Percentiles rank a stretch among this genome's conserved stretches.
These are phyloP conservation scores for Paraurostyla sp. DNA, from an alignment of 73 alveolate species.

Conservation along the genomic window DNA sequence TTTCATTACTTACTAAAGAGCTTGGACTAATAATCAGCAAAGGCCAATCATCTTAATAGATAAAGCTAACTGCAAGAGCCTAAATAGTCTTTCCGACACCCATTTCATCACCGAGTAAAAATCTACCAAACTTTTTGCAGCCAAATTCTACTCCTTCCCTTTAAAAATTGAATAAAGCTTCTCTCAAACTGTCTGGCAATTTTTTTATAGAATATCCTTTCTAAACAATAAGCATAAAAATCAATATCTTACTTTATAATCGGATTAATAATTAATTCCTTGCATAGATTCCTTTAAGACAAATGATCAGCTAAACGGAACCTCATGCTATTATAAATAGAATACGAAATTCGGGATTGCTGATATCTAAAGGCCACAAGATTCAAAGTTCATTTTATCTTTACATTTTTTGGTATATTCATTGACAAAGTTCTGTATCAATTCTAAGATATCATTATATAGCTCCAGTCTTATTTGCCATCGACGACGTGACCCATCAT, in stretches of 20 bases:
- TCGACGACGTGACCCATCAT: not conserved
- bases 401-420: not conserved
- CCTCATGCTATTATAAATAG: not conserved
- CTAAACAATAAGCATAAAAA: not conserved
- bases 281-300: constrained; percentile 5
- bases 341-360: constrained; percentile 36
- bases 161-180: constrained; percentile 79
- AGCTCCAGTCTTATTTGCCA: not conserved
- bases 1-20: constrained; percentile 72
- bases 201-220: constrained; percentile 55
- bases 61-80: constrained; percentile 83
- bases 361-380: not conserved
- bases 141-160: constrained; percentile 89
- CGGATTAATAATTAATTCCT: not conserved
- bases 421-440: not conserved
- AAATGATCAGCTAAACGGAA: constrained; percentile 34
- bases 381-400: not conserved
- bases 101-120: constrained; percentile 93
- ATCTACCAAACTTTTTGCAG: constrained; percentile 78
- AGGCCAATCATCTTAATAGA: constrained; percentile 92
- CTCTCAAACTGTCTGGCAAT: constrained; percentile 75
- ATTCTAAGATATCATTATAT: constrained; percentile 14
- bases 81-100: constrained; percentile 95
- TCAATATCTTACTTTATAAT: constrained; percentile 14
- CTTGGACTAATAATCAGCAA: constrained; percentile 91